A percentile compares a stretch with the other conserved stretches of the same genome.
phyloP scores from a whole-genome alignment of 2,329 filamentous ascomycete genomes.

The Grosmannia penicillata region DNA sequence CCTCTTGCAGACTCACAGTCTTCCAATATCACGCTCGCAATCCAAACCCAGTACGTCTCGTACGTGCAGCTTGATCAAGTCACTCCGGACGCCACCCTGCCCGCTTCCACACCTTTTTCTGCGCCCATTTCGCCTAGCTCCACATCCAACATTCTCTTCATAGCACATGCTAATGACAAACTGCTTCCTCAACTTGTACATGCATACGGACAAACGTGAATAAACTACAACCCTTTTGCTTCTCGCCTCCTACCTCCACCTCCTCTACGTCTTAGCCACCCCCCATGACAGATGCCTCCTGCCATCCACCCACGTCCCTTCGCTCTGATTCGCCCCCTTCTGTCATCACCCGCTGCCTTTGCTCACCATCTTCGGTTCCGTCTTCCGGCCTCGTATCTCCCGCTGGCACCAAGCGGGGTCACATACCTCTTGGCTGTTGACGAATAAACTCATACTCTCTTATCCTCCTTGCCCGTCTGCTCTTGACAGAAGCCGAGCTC shows the following conservation, averaged over 20 bases:
- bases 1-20: slow-evolving; percentile 16
- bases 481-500: slow-evolving; percentile 18
- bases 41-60: slow-evolving; percentile 14
- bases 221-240: neutral
- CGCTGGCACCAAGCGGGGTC: slow-evolving; percentile 25
- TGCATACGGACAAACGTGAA: neutral
- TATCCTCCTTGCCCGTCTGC: slow-evolving; percentile 27
- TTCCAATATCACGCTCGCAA: slow-evolving; percentile 16
- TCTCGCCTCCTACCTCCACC: neutral
- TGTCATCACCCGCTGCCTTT: slow-evolving; percentile 4
- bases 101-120: slow-evolving; percentile 13
- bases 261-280: neutral
- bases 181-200: neutral
- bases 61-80: slow-evolving; percentile 14
- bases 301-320: neutral
- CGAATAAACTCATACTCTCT: slow-evolving; percentile 29
- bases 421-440: slow-evolving; percentile 14
- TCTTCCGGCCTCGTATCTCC: slow-evolving; percentile 16
- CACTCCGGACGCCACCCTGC: slow-evolving; percentile 18
- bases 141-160: slow-evolving; percentile 8
- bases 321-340: neutral
- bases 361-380: slow-evolving; percentile 8
- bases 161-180: neutral
- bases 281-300: neutral
- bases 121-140: slow-evolving; percentile 11